Evolutionary conservation across 2,329 filamentous ascomycete species (phyloP).

Genomic region (Ilyonectria mors-panacis): DNA sequence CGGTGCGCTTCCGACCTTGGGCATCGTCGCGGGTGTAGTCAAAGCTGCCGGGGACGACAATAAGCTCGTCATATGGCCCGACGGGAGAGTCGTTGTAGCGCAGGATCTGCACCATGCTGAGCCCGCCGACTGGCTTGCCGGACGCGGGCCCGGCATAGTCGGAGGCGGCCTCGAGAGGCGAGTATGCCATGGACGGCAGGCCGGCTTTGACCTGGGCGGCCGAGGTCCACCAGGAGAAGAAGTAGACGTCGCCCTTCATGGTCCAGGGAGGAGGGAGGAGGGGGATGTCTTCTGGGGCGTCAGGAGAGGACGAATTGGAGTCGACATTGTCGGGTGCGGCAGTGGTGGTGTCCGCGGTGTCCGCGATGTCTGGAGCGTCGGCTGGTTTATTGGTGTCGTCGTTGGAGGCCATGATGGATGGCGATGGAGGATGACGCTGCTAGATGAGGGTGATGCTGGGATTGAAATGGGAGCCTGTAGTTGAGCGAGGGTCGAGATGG

Average conservation of each 20-base stretch:
- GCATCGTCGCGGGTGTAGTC: conserved; percentile 57
- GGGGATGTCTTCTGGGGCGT: conserved; percentile 38
- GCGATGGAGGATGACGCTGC: background rate
- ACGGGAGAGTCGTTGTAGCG: conserved; percentile 66
- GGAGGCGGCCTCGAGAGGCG: conserved; percentile 62
- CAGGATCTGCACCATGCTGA: conserved; percentile 66
- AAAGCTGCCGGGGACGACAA: conserved; percentile 63
- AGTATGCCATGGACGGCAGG: conserved; percentile 59
- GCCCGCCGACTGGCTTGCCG: conserved; percentile 59
- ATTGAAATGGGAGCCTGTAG: background rate
- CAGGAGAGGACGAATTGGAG: background rate
- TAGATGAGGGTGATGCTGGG: background rate
- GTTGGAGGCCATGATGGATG: background rate
- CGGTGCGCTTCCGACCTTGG: conserved; percentile 50
- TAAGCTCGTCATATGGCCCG: conserved; percentile 68
- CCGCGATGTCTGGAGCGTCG: conserved; percentile 5
- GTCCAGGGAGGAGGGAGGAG: conserved; percentile 58
- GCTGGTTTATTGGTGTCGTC: background rate
- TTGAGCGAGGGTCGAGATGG: background rate
- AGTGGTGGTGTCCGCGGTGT: background rate
- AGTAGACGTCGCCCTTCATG: conserved; percentile 61
- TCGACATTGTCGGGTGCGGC: background rate
- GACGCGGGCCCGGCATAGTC: conserved; percentile 51
- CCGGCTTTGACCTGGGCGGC: conserved; percentile 45
- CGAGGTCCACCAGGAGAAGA: conserved; percentile 59